Conservation (phyloP, 148 eudicot genomes). For the Limonium bicolor region DNA sequence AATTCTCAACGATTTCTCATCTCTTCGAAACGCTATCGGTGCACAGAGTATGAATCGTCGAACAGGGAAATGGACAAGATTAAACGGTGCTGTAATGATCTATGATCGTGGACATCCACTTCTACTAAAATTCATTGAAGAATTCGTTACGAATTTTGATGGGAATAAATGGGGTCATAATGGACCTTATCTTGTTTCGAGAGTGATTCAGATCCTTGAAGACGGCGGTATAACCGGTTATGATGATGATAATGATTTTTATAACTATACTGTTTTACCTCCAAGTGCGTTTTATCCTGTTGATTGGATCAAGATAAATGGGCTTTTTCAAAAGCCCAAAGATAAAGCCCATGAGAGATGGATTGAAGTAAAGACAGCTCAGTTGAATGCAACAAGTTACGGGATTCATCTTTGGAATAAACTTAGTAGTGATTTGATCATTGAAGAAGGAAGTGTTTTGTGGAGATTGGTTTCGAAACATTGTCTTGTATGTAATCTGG, state of each 20-base stretch:
- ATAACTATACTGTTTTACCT: slow-evolving; percentile 35
- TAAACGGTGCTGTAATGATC: slow-evolving; percentile 75
- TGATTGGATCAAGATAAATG: slow-evolving; percentile 40
- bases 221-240: slow-evolving; percentile 4
- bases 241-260: background rate
- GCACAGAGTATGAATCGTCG: slow-evolving; percentile 49
- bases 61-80: slow-evolving; percentile 55
- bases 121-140: slow-evolving; percentile 47
- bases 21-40: slow-evolving; percentile 49
- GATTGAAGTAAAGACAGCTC: slow-evolving; percentile 3
- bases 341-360: slow-evolving; percentile 23
- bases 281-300: slow-evolving; percentile 67
- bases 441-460: background rate
- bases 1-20: slow-evolving; percentile 33
- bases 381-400: background rate
- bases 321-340: slow-evolving; percentile 29
- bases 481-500: background rate
- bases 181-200: slow-evolving; percentile 79
- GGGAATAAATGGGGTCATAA: slow-evolving; percentile 92
- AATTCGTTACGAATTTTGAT: slow-evolving; percentile 61
- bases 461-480: background rate
- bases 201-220: slow-evolving; percentile 42
- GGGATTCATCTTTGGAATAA: background rate
- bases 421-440: background rate
- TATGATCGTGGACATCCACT: slow-evolving; percentile 70